A percentile compares a stretch with the other conserved stretches of the same genome.
Evolutionary conservation across 352 stramenopile species (phyloP).

Genomic region (Phytophthora pisi): DNA sequence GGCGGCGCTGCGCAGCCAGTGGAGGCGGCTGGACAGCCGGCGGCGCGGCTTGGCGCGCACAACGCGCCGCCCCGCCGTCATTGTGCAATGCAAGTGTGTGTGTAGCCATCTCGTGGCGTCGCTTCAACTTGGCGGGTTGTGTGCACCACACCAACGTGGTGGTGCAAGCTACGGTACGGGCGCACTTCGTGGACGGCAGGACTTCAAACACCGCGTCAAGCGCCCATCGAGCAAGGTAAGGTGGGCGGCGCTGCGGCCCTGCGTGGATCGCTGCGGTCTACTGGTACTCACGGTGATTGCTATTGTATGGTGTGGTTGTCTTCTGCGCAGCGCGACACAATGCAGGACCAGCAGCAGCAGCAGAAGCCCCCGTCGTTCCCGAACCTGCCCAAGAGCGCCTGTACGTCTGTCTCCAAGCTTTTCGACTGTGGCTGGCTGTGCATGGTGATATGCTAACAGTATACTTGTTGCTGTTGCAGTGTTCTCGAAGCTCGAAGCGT

Average conservation of each 20-base stretch:
- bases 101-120: slow-evolving; percentile 4
- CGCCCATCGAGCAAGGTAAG: neutral
- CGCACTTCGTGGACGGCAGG: slow-evolving; percentile 5
- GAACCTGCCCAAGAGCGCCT: slow-evolving; percentile 61
- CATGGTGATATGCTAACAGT: too few species aligned
- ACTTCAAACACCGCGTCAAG: neutral
- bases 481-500: slow-evolving; percentile 75
- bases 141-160: neutral
- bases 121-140: slow-evolving; percentile 15
- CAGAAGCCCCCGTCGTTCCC: slow-evolving; percentile 49
- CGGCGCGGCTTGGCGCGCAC: slow-evolving; percentile 19
- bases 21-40: slow-evolving; percentile 23
- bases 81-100: neutral
- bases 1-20: slow-evolving; percentile 29
- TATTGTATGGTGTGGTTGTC: neutral
- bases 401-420: slow-evolving; percentile 35
- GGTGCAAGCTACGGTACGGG: neutral
- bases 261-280: neutral
- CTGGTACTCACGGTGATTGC: neutral
- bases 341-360: slow-evolving; percentile 26
- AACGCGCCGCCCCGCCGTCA: slow-evolving; percentile 6
- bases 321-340: slow-evolving; percentile 2
- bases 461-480: slow-evolving; percentile 34
- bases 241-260: neutral
- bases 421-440: too few species aligned